phyloP scores from a whole-genome alignment of 805 yeast species.

The Hanseniaspora hatyaiensis region DNA sequence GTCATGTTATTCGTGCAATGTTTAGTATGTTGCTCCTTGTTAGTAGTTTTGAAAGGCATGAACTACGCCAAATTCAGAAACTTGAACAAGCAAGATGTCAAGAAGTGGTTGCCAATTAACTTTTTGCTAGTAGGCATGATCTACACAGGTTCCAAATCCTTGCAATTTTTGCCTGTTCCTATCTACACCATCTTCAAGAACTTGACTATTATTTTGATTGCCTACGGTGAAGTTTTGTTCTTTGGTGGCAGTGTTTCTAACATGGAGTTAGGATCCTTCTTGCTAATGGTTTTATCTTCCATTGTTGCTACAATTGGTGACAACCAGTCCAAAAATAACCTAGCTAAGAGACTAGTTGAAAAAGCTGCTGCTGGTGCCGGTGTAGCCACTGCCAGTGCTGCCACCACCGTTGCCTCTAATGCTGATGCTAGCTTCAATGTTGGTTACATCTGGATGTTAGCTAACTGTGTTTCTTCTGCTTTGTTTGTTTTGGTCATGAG shows the following conservation, averaged over 20 bases:
- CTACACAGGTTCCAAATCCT: slow-evolving; percentile 90
- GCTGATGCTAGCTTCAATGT: slow-evolving; percentile 32
- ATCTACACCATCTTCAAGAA: slow-evolving; percentile 97
- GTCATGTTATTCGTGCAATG: slow-evolving; percentile 83
- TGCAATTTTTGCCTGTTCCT: slow-evolving; percentile 83
- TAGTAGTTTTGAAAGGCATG: slow-evolving; percentile 57
- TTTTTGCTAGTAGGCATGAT: slow-evolving; percentile 82
- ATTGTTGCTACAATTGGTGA: slow-evolving; percentile 92
- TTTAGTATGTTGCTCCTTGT: slow-evolving; percentile 64
- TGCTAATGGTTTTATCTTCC: slow-evolving; percentile 90
- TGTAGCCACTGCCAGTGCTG: slow-evolving; percentile 21
- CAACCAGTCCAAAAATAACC: slow-evolving; percentile 28
- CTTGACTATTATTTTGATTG: slow-evolving; percentile 88
- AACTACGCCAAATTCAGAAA: slow-evolving; percentile 79
- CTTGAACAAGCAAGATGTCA: slow-evolving; percentile 75
- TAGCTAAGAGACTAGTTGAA: slow-evolving; percentile 20
- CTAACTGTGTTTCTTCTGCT: slow-evolving; percentile 90
- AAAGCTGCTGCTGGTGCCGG: slow-evolving; percentile 26
- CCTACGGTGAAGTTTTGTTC: slow-evolving; percentile 96
- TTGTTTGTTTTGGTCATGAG: slow-evolving; percentile 89
- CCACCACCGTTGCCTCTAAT: slow-evolving; percentile 20
- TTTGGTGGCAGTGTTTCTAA: slow-evolving; percentile 86
- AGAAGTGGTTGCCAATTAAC: slow-evolving; percentile 93
- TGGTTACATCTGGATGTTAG: slow-evolving; percentile 95
- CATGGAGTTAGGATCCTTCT: slow-evolving; percentile 79